Percentiles rank a stretch among this genome's conserved stretches.
Evolutionary conservation across 306 rosid species (phyloP).

Genomic region (Mimosa pudica): DNA sequence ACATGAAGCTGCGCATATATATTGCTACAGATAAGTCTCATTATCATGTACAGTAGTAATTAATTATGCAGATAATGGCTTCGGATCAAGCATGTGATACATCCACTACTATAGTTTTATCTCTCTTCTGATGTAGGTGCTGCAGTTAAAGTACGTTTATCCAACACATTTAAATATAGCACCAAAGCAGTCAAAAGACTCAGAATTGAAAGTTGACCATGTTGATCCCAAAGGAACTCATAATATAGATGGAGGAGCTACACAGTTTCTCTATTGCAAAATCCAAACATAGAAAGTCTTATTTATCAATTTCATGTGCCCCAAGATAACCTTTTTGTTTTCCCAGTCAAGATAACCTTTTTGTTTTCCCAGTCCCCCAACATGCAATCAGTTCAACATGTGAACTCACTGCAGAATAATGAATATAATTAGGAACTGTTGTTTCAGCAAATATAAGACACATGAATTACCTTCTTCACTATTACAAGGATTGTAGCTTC

Average conservation of each 20-base stretch:
- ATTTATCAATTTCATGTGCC: constrained; percentile 24
- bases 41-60: not conserved
- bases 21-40: not conserved
- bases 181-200: not conserved
- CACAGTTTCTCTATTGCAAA: not conserved
- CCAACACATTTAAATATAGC: not conserved
- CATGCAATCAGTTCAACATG: constrained; percentile 23
- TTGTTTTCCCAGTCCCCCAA: not conserved
- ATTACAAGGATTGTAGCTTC: constrained; percentile 4
- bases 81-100: constrained; percentile 7
- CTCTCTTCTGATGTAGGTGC: constrained; percentile 2
- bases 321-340: constrained; percentile 26
- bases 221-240: not conserved
- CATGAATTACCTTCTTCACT: not conserved
- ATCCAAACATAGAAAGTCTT: not conserved
- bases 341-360: too few relatives aligned
- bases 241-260: not conserved
- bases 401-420: not conserved
- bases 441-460: constrained; percentile 15
- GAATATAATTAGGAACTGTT: constrained; percentile 6
- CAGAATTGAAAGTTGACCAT: not conserved
- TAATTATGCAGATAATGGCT: constrained; percentile 6
- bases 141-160: not conserved
- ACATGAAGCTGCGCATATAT: not conserved
- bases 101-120: constrained; percentile 7